A percentile compares a stretch with the other conserved stretches of the same genome.
phyloP scores from a whole-genome alignment of 805 yeast genomes.

The Cyberlindnera americana region DNA sequence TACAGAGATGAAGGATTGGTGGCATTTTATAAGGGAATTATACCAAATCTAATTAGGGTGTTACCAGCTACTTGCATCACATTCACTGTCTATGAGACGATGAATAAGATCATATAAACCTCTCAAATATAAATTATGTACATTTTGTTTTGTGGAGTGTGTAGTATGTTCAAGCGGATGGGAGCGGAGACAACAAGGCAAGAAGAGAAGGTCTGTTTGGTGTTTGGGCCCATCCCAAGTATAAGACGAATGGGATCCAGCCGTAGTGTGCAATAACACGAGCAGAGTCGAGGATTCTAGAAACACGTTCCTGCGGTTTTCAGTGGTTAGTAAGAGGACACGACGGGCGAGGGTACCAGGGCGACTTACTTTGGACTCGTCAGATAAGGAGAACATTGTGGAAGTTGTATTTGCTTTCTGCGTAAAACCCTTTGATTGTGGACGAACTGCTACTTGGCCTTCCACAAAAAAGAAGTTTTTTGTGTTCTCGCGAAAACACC shows the following conservation, averaged over 20 bases:
- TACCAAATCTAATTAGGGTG: conserved; percentile 75
- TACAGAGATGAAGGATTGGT: conserved; percentile 48
- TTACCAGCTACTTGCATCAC: conserved; percentile 93
- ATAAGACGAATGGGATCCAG: conserved; percentile 92
- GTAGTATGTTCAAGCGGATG: conserved; percentile 52
- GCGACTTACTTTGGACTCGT: conserved; percentile 41
- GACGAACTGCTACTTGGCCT: too few relatives aligned
- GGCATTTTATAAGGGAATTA: conserved; percentile 82
- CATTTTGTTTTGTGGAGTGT: neutral
- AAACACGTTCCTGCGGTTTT: conserved; percentile 86
- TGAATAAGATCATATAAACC: conserved; percentile 27
- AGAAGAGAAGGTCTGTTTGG: conserved; percentile 81
- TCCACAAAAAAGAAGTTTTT: too few relatives aligned
- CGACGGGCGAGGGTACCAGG: too few relatives aligned
- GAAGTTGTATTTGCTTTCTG: too few relatives aligned
- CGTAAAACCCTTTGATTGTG: neutral
- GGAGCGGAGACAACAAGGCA: conserved; percentile 73
- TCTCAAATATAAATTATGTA: too few relatives aligned
- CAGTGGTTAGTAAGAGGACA: too few relatives aligned
- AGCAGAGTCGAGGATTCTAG: conserved; percentile 76
- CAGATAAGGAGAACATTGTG: conserved; percentile 42
- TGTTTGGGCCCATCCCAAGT: conserved; percentile 83
- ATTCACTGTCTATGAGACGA: conserved; percentile 75
- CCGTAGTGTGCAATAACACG: conserved; percentile 92
- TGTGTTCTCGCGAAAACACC: too few relatives aligned